Percentiles rank a stretch among this genome's conserved stretches.
phyloP scores from a whole-genome alignment of 306 rosid genomes.

The Citrullus mucosospermus region DNA sequence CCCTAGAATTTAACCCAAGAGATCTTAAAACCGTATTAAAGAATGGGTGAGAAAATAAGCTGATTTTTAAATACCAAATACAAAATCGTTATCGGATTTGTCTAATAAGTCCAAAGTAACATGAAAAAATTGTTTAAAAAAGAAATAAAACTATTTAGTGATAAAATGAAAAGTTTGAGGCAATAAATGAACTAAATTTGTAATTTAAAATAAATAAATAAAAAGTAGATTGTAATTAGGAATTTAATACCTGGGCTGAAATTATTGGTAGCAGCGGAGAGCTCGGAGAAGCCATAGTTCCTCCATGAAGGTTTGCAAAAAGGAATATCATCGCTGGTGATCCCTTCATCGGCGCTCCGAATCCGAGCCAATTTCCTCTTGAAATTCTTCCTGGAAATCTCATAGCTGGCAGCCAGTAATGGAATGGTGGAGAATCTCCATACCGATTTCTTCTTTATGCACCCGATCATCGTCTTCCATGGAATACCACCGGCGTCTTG shows the following conservation, averaged over 20 bases:
- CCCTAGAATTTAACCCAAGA: no score
- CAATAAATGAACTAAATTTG: no score
- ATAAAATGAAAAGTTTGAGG: no score
- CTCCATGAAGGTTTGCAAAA: conserved; percentile 65
- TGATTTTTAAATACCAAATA: no score
- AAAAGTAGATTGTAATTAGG: neutral
- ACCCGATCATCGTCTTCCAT: conserved; percentile 50
- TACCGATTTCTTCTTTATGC: conserved; percentile 40
- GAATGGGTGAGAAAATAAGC: no score
- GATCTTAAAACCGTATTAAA: no score
- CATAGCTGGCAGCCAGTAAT: conserved; percentile 27
- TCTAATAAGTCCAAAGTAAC: no score
- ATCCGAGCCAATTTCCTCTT: conserved; percentile 47
- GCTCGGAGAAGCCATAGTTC: conserved; percentile 55
- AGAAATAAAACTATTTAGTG: no score
- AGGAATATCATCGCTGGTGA: conserved; percentile 26
- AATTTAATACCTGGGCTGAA: conserved; percentile 42
- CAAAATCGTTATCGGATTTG: no score
- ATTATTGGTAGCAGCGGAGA: conserved; percentile 51
- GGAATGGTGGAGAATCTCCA: conserved; percentile 47
- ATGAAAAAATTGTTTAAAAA: no score
- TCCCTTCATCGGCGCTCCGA: conserved; percentile 41
- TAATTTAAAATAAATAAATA: no score
- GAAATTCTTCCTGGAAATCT: conserved; percentile 30
- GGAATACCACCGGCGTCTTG: conserved; percentile 20